A percentile compares a stretch with the other conserved stretches of the same genome.
These are phyloP conservation scores for Curvularia verruculosa DNA, from an alignment of 2,329 filamentous ascomycete species.

Conservation along the genomic window DNA sequence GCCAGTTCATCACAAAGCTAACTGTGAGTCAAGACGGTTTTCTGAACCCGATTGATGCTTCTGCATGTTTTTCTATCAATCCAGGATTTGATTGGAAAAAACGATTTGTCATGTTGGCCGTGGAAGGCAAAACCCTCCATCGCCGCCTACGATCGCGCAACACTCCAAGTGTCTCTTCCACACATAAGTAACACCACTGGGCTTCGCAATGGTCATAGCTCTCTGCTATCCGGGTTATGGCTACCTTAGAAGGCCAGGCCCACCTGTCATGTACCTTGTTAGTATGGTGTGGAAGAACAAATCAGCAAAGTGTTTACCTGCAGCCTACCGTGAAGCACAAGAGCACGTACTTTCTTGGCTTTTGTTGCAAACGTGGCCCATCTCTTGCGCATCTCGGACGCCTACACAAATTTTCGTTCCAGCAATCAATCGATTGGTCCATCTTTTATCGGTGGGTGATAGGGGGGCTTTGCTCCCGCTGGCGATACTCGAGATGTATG, in stretches of 20 bases:
- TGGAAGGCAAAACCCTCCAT: background rate
- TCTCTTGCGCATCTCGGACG: slow-evolving; percentile 25
- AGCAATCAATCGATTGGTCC: slow-evolving; percentile 22
- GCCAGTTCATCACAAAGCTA: background rate
- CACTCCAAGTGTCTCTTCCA: slow-evolving; percentile 9
- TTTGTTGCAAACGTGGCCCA: slow-evolving; percentile 44
- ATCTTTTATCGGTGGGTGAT: slow-evolving; percentile 24
- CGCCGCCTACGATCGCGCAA: slow-evolving; percentile 4
- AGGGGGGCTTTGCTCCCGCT: slow-evolving; percentile 17
- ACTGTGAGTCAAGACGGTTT: background rate
- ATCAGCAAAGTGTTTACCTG: slow-evolving; percentile 39
- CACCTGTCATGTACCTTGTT: slow-evolving; percentile 22
- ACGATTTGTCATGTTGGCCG: background rate
- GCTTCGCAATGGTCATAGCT: slow-evolving; percentile 1
- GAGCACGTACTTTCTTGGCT: slow-evolving; percentile 37
- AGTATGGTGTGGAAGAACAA: slow-evolving; percentile 29
- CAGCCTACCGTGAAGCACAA: slow-evolving; percentile 39
- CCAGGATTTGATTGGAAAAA: background rate
- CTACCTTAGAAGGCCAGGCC: slow-evolving; percentile 7
- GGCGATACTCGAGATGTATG: slow-evolving; percentile 35
- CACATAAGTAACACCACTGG: slow-evolving; percentile 17
- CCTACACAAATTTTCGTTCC: slow-evolving; percentile 20
- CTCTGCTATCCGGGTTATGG: slow-evolving; percentile 18
- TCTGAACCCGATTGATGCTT: background rate
- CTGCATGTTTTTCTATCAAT: background rate